Evolutionary conservation across 306 rosid genomes (phyloP).

Genomic region (Chamaecrista fasciculata): DNA sequence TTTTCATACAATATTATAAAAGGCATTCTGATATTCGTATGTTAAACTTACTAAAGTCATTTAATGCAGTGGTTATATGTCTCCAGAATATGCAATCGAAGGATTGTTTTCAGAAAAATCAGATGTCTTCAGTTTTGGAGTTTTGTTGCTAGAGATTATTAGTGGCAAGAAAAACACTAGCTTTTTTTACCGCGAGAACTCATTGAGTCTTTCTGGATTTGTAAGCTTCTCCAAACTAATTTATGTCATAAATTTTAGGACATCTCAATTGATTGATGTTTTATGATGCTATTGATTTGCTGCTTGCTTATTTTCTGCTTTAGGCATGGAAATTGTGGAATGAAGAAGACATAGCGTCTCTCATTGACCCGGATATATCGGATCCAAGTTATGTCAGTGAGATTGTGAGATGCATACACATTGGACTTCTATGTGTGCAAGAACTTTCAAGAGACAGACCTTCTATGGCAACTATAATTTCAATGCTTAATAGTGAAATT

Average conservation of each 20-base stretch:
- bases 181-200: background rate
- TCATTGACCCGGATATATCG: background rate
- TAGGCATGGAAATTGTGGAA: background rate
- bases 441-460: background rate
- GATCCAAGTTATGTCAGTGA: background rate
- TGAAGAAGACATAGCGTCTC: background rate
- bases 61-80: too few relatives aligned
- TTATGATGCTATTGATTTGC: background rate
- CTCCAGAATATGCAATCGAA: too few relatives aligned
- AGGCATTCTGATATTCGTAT: constrained; percentile 26
- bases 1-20: background rate
- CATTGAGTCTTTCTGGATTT: constrained; percentile 10
- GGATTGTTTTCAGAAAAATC: too few relatives aligned
- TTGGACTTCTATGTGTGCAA: background rate
- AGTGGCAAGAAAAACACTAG: background rate
- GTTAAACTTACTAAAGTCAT: constrained; percentile 7
- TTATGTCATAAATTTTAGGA: background rate
- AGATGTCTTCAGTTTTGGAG: too few relatives aligned
- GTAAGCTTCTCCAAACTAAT: constrained; percentile 8
- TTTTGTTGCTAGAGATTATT: too few relatives aligned
- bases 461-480: background rate
- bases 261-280: background rate
- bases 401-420: background rate
- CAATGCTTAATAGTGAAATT: background rate
- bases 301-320: too few relatives aligned